Evolutionary conservation across 75 land plant species (phyloP), one percentile per base, ranked within the genome.

Genomic region (Pinus albicaulis): DNA sequence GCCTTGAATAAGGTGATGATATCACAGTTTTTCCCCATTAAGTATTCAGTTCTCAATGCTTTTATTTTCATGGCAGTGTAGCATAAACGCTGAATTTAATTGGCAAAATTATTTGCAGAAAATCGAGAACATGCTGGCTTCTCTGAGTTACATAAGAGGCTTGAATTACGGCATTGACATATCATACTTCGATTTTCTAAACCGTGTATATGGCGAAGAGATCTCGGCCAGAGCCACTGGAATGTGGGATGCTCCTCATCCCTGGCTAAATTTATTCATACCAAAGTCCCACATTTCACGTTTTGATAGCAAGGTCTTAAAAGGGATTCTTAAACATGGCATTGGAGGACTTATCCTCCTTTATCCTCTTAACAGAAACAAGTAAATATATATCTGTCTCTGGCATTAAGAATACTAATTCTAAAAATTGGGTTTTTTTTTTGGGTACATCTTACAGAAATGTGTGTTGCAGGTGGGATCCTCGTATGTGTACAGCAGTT

Each of bases 231-330:
- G 65, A 56, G 85, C 75, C 44, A 81, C 38, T 48, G 91, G 93
- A 24, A 71, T 74, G 2, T 93, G 96, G 96, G 85, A 89, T 44
- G 78, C 88, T 6, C 93, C 96, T 10, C 96, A 93, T 76, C 96
- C 96, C 20, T 93, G 96, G 96, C 76, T 93, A 8, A 89, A 86
- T 74, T 41, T 93, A 3, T 81, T 93, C 73, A 83, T 93, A 0
- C 82, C 93, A 2, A 82, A 82, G 56, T 16, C 78, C 1, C 75
- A 91, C 77, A 85, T 93, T 41, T 75, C 72, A 52, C 82, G 72
- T 20, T 93, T 93, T 58, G 86, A 93, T 65, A 84, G 81, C 0
- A 8, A 59, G 34, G 83, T 93, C 5, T 89, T 93, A 58, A 80
- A 82, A 78, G 28, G 53, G 17, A 64, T 91, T 53, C 74, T 93